phyloP scores from a whole-genome alignment of 1,284 basidiomycete genomes.

The Tilletia indica region DNA sequence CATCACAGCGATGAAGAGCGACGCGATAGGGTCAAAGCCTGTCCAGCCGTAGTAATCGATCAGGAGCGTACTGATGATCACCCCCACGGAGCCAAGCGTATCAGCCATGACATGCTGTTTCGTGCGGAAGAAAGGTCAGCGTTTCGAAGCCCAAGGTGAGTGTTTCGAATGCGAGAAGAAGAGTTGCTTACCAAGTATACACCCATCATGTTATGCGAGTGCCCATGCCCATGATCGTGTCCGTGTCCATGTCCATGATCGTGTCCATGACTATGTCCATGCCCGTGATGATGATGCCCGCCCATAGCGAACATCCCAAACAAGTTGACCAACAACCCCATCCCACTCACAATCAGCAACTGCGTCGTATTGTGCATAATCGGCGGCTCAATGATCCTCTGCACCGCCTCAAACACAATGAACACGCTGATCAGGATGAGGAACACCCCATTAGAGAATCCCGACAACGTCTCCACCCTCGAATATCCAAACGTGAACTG shows the following conservation, averaged over 20 bases:
- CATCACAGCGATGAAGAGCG: constrained; percentile 88
- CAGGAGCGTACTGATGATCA: constrained; percentile 92
- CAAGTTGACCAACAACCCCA: constrained; percentile 88
- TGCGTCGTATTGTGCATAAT: constrained; percentile 92
- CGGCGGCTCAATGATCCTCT: constrained; percentile 91
- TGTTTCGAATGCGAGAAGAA: too few relatives aligned
- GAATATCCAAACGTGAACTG: constrained; percentile 94
- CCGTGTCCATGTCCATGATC: constrained; percentile 57
- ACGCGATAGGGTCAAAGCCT: constrained; percentile 97
- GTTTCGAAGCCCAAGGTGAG: too few relatives aligned
- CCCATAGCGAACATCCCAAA: constrained; percentile 99
- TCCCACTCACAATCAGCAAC: constrained; percentile 79
- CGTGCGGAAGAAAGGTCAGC: constrained; percentile 24
- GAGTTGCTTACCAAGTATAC: constrained; percentile 70
- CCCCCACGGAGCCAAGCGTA: constrained; percentile 82
- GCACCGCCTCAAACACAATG: constrained; percentile 96
- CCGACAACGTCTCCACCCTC: constrained; percentile 97
- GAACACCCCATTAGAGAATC: constrained; percentile 97
- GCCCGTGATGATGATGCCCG: constrained; percentile 44
- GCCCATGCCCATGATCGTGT: constrained; percentile 61
- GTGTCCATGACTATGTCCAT: constrained; percentile 46
- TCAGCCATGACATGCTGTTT: constrained; percentile 59
- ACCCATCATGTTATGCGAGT: constrained; percentile 99
- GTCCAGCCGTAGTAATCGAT: constrained; percentile 99
- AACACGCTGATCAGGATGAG: constrained; percentile 94